Base-by-base conservation (phyloP, 495 filamentous ascomycete species). In the Sphaerosporella brunnea region DNA sequence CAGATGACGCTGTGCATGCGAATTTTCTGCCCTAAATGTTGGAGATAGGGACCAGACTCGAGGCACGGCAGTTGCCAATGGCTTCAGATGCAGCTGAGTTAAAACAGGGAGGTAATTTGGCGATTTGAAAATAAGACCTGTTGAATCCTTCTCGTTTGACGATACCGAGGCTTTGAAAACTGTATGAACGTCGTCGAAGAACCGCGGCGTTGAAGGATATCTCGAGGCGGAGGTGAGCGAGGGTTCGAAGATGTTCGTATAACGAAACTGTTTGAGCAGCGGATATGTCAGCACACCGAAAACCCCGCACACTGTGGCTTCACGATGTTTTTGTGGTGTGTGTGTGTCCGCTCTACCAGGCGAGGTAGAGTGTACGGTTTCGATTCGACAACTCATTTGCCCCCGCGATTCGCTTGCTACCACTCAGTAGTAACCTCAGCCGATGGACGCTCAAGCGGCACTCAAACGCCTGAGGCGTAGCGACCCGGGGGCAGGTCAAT, bases 31-130 rank as follows among this genome's bases (percentile, higher is more conserved):
- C 36, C 90, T 77, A 58, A 97, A 97, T 1, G 84, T 85, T 13
- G 90, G 90, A 8, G 86, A 86, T 18, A 97, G 63, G 2, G 92
- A 80, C 90, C 90, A 97, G 15, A 95, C 92, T 56, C 80, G 84
- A 23, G 81, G 80, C 36, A 95, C 71, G 37, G 87, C 78, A 45
- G 88, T 82, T 2, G 86, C 80, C 48, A 93, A 75, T 21, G 92
- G 85, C 67, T 97, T 92, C 2, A 97, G 70, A 65, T 97, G 90
- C 30, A 97, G 69, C 61, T 97, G 90, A 49, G 83, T 79, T 25
- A 92, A 97, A 16, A 97, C 90, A 2, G 86, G 95, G 20, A 96
- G 75, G 61, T 94, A 96, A 62, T 93, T 94, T n/a, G 79, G 76
- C 11, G 74, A 65, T n/a, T 76, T 75, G 64, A 94, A 96, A 66